Conservation (phyloP, 164 flowering plant species). For the Dillenia turbinata region DNA sequence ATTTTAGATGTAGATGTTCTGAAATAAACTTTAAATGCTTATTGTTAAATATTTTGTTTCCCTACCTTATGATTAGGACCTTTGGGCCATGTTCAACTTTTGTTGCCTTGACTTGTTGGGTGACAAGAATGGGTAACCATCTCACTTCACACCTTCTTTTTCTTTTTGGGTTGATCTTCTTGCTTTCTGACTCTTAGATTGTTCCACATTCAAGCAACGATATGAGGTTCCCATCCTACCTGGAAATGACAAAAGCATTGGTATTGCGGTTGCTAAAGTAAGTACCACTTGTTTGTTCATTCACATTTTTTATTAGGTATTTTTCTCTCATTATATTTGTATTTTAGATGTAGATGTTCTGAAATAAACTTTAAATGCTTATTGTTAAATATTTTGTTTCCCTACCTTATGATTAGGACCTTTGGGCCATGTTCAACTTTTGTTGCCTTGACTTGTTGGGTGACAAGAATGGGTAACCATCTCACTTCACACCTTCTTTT, state of each 20-base stretch:
- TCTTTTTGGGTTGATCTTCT: neutral
- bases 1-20: neutral
- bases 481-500: no score
- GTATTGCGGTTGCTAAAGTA: conserved; percentile 93
- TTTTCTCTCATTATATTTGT: neutral
- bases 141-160: no score
- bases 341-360: neutral
- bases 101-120: conserved; percentile 90
- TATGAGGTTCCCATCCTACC: conserved; percentile 74
- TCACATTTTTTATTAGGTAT: neutral
- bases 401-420: conserved; percentile 44
- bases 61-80: conserved; percentile 44
- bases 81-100: conserved; percentile 96
- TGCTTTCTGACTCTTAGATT: conserved; percentile 1
- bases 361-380: neutral
- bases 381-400: neutral
- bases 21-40: neutral
- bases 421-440: conserved; percentile 96
- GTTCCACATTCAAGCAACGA: conserved; percentile 68
- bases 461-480: conserved; percentile 69
- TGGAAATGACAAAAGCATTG: conserved; percentile 88
- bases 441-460: conserved; percentile 90
- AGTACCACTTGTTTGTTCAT: no score
- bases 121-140: conserved; percentile 69
- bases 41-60: neutral